Percentiles rank a stretch among this genome's conserved stretches.
These are phyloP conservation scores for Penicillium sp. DNA, from an alignment of 2,329 filamentous ascomycete genomes.

Conservation along the genomic window DNA sequence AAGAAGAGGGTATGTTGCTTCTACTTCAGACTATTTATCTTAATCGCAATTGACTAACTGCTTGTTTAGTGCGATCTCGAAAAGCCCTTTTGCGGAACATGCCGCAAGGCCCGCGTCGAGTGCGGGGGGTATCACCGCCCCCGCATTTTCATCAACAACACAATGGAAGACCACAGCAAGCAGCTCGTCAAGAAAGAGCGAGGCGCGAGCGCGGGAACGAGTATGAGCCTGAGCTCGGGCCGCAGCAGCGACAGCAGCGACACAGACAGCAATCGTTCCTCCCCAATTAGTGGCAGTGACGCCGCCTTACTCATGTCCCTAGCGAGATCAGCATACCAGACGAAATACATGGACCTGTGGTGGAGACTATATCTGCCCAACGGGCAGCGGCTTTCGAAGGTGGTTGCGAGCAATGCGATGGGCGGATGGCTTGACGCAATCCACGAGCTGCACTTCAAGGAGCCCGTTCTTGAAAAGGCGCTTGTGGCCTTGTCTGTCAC, in stretches of 20 bases:
- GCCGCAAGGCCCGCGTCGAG: constrained; percentile 18
- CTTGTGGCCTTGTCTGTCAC: constrained; percentile 9
- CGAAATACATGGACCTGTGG: constrained; percentile 15
- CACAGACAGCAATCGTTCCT: neutral
- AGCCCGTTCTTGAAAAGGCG: constrained; percentile 5
- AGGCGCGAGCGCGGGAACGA: neutral
- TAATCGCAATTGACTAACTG: neutral
- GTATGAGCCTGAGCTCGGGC: neutral
- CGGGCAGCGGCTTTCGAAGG: neutral
- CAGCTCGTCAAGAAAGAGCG: neutral
- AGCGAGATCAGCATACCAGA: constrained; percentile 10
- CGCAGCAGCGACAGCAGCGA: neutral
- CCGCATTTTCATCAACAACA: constrained; percentile 19
- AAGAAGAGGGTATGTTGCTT: constrained; percentile 11
- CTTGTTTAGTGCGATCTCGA: constrained; percentile 10
- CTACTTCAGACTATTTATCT: neutral
- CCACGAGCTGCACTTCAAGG: neutral
- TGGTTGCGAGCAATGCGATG: neutral
- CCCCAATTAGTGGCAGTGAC: neutral
- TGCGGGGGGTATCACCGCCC: constrained; percentile 14
- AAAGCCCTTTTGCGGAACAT: constrained; percentile 14
- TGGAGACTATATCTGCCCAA: constrained; percentile 17
- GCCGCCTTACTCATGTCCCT: neutral
- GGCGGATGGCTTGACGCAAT: constrained; percentile 15
- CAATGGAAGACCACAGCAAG: constrained; percentile 5